Percentiles rank a stretch among this genome's conserved stretches.
Evolutionary conservation across 164 flowering plant species (phyloP).

Genomic region (Akebia trifoliata): DNA sequence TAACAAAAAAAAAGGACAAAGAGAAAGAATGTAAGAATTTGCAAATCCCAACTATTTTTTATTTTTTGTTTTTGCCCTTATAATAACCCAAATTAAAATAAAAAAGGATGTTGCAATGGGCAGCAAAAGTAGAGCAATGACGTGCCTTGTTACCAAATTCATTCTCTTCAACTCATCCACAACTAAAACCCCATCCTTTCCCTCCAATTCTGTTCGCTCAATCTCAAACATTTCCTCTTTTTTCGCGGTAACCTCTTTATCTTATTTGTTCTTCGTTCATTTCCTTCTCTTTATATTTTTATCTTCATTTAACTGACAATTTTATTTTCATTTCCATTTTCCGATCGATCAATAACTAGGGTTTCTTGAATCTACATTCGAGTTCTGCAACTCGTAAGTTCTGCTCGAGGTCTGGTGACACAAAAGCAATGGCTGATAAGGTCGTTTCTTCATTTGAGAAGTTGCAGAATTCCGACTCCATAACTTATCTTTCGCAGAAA

Average conservation of each 20-base stretch:
- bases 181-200: slow-evolving; percentile 3
- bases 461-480: slow-evolving; percentile 29
- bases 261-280: neutral
- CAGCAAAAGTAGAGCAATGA: slow-evolving; percentile 17
- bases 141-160: slow-evolving; percentile 15
- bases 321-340: neutral
- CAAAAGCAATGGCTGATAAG: slow-evolving; percentile 22
- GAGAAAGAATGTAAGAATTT: too few species aligned
- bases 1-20: too few species aligned
- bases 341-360: slow-evolving; percentile 17
- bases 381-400: slow-evolving; percentile 22
- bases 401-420: slow-evolving; percentile 18
- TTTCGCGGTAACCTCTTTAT: slow-evolving; percentile 10
- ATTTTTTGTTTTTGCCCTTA: too few species aligned
- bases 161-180: neutral
- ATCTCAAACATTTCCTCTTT: neutral
- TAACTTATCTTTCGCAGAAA: slow-evolving; percentile 59
- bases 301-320: neutral
- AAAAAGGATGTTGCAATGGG: slow-evolving; percentile 13
- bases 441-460: slow-evolving; percentile 16
- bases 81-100: neutral
- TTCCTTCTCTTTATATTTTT: neutral
- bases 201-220: slow-evolving; percentile 1
- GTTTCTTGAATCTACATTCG: slow-evolving; percentile 7
- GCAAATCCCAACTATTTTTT: too few species aligned